These are phyloP conservation scores for Leccinellum rugosiceps DNA, from an alignment of 768 basidiomycete genomes.

Conservation along the genomic window DNA sequence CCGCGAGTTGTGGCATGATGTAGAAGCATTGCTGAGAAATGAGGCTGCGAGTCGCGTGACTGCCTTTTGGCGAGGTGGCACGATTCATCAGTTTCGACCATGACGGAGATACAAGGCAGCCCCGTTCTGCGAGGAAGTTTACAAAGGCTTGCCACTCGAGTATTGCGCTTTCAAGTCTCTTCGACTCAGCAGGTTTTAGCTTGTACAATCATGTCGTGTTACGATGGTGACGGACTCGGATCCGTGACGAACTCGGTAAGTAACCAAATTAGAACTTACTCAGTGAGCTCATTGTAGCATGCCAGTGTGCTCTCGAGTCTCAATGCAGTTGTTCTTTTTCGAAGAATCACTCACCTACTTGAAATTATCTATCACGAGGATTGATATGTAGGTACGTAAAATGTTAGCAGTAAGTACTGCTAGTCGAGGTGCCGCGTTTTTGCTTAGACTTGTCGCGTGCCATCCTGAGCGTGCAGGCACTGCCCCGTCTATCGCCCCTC, in stretches of 20 bases:
- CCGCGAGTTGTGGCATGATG: not conserved
- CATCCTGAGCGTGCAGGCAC: conserved; percentile 2
- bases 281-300: no score
- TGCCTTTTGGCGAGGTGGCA: not conserved
- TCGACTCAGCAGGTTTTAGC: no score
- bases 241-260: not conserved
- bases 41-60: conserved; percentile 1
- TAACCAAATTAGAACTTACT: not conserved
- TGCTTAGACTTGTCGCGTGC: not conserved
- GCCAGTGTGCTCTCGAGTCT: no score
- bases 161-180: not conserved
- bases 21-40: not conserved
- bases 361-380: not conserved
- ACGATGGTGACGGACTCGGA: no score
- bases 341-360: no score
- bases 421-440: not conserved
- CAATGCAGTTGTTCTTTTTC: no score
- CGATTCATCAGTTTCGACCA: no score
- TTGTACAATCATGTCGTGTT: not conserved
- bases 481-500: no score
- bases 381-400: not conserved
- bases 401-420: not conserved
- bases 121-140: not conserved
- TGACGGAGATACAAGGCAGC: conserved; percentile 1
- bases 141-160: not conserved